A percentile compares a stretch with the other conserved stretches of the same genome.
These are phyloP conservation scores for Cladosporium austrohemisphaericum DNA, from an alignment of 2,329 filamentous ascomycete species.

Conservation along the genomic window DNA sequence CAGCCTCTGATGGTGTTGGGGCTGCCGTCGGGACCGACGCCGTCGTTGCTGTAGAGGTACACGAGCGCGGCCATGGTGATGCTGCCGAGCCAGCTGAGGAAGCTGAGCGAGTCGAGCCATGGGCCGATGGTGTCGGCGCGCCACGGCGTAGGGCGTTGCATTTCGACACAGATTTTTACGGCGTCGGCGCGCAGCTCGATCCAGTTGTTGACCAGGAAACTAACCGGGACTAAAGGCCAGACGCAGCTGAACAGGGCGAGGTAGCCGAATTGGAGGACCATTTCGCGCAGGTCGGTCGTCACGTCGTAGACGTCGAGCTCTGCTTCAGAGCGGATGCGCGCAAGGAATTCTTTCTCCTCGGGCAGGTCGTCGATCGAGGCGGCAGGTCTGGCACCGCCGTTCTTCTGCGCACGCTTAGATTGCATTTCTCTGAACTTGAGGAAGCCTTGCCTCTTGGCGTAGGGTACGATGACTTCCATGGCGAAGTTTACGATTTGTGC, in stretches of 20 bases:
- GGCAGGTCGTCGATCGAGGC: slow-evolving; percentile 59
- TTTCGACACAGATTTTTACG: slow-evolving; percentile 86
- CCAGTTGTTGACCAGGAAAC: slow-evolving; percentile 94
- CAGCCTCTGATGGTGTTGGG: slow-evolving; percentile 71
- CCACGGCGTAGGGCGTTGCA: slow-evolving; percentile 84
- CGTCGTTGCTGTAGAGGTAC: slow-evolving; percentile 76
- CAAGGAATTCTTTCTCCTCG: slow-evolving; percentile 76
- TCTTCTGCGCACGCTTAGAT: slow-evolving; percentile 54
- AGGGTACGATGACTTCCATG: slow-evolving; percentile 81
- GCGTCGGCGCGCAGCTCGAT: slow-evolving; percentile 89
- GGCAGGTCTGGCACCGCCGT: slow-evolving; percentile 42
- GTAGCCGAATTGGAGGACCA: slow-evolving; percentile 82
- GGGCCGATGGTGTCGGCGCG: slow-evolving; percentile 91
- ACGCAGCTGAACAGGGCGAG: slow-evolving; percentile 86
- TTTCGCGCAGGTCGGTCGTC: slow-evolving; percentile 84
- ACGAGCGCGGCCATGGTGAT: slow-evolving; percentile 83
- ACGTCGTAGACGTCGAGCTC: slow-evolving; percentile 84
- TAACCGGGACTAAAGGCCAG: slow-evolving; percentile 88
- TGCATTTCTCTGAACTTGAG: slow-evolving; percentile 76
- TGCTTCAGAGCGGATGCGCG: slow-evolving; percentile 76
- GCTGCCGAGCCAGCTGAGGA: slow-evolving; percentile 91
- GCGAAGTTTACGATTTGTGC: slow-evolving; percentile 85
- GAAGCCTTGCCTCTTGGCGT: slow-evolving; percentile 73
- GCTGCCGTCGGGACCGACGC: slow-evolving; percentile 61
- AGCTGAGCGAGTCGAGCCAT: slow-evolving; percentile 79